A percentile compares a stretch with the other conserved stretches of the same genome.
Conservation (phyloP, 768 basidiomycete species). For the Lentinula raphanica region DNA sequence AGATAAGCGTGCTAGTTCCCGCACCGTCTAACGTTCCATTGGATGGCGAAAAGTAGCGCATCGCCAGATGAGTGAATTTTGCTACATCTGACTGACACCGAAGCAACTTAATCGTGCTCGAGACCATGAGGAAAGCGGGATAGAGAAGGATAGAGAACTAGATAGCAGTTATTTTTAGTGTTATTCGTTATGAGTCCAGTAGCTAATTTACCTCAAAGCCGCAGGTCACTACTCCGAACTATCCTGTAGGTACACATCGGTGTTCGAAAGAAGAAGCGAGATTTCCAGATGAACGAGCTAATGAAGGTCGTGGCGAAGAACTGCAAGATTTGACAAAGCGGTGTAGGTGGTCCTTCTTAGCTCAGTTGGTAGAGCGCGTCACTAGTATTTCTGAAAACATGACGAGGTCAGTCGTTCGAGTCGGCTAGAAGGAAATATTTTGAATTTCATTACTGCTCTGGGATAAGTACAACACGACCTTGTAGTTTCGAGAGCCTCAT, state of each 20-base stretch:
- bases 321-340: no score
- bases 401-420: constrained; percentile 5
- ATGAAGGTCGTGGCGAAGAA: no score
- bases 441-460: neutral
- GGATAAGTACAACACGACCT: neutral
- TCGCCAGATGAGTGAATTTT: neutral
- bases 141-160: neutral
- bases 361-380: constrained; percentile 12
- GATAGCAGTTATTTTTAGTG: neutral
- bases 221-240: no score
- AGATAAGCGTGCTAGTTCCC: neutral
- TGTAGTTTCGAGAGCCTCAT: neutral
- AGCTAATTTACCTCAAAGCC: neutral
- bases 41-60: no score
- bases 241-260: no score
- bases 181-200: neutral
- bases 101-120: no score
- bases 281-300: no score
- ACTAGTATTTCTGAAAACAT: constrained; percentile 1
- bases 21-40: no score
- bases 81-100: neutral
- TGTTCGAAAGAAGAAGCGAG: neutral
- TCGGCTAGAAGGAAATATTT: constrained; percentile 1
- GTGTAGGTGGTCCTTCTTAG: constrained; percentile 5
- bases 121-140: no score